Evolutionary conservation across 73 alveolate genomes (phyloP), one percentile per base, ranked within the genome.

Genomic region (Paramecium primaurelia): DNA sequence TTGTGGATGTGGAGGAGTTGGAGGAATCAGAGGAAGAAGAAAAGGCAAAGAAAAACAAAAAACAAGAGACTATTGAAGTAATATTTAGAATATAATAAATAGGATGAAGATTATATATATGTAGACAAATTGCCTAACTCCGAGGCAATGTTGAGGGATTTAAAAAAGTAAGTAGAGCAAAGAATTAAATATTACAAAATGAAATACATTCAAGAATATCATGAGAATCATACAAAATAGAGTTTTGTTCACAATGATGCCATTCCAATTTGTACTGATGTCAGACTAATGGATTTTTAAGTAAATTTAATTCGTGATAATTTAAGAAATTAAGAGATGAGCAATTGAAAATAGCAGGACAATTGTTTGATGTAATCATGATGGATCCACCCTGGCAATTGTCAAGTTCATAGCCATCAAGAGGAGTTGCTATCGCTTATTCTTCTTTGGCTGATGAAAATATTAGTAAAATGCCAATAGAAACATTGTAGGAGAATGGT

Each of bases 371-470:
- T 92, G 99, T 97, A 26, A 93, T 97, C 5, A 95, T 97, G 95
- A 96, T 97, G 96, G 99, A 97, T 92, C 99, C 99, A 3, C 99
- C 98, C 11, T 96, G 99, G 99, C 86, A 96, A 71, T 94, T 96
- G 25, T 93, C 98, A 34, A 92, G 96, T n/a, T 94, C 98, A 20
- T 68, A 91, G 86, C 98, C 98, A 32, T 92, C 97, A 8, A 95
- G 98, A 88, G 98, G 98, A 28, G 98, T 97, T 58, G 96, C 98
- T 4, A 91, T 95, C 45, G 96, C 97, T 38, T 97, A 97, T 92
- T 97, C 95, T 25, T 94, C 98, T 5, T 93, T 97, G 8, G 73
- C 97, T 32, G 97, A 96, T 80, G 94, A 93, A 58, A 92, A 58
- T 11, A 95, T 97, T 10, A 28, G 80, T 40, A 54, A 71, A 59